phyloP scores from a whole-genome alignment of 768 basidiomycete genomes.

The Tricholoma sp. region DNA sequence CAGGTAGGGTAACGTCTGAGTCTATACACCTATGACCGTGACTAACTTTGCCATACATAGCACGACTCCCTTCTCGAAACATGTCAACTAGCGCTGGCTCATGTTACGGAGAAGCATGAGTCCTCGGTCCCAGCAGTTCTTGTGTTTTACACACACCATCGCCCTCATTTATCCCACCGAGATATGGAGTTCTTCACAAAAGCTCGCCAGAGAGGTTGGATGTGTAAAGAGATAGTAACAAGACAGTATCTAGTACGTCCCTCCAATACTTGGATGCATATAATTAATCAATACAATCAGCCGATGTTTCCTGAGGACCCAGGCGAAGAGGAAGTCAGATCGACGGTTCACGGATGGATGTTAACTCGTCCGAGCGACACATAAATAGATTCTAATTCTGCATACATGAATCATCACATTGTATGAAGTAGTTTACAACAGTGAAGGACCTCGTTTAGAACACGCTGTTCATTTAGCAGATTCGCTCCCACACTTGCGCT shows the following conservation, averaged over 20 bases:
- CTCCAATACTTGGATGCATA: neutral
- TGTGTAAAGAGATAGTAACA: constrained; percentile 62
- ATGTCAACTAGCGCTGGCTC: constrained; percentile 46
- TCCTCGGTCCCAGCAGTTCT: constrained; percentile 38
- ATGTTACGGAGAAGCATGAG: neutral
- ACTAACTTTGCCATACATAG: constrained; percentile 28
- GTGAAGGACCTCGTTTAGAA: too few relatives aligned
- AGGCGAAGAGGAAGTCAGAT: constrained; percentile 70
- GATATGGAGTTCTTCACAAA: constrained; percentile 80
- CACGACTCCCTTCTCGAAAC: constrained; percentile 79
- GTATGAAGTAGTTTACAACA: too few relatives aligned
- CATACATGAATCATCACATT: neutral
- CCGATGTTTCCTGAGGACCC: constrained; percentile 90
- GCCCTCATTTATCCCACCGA: constrained; percentile 75
- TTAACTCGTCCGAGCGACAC: constrained; percentile 28
- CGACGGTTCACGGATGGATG: constrained; percentile 84
- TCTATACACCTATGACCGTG: neutral
- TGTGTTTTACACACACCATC: constrained; percentile 88
- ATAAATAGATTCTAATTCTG: neutral
- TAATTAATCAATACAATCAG: constrained; percentile 30
- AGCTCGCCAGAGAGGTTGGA: constrained; percentile 64
- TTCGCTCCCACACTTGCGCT: neutral
- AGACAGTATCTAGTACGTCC: constrained; percentile 55
- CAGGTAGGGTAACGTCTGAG: constrained; percentile 44
- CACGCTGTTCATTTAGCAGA: neutral